Evolutionary conservation across 208 protist species (phyloP), one percentile per base, ranked within the genome.

Genomic region (Leishmania martiniquensis): DNA sequence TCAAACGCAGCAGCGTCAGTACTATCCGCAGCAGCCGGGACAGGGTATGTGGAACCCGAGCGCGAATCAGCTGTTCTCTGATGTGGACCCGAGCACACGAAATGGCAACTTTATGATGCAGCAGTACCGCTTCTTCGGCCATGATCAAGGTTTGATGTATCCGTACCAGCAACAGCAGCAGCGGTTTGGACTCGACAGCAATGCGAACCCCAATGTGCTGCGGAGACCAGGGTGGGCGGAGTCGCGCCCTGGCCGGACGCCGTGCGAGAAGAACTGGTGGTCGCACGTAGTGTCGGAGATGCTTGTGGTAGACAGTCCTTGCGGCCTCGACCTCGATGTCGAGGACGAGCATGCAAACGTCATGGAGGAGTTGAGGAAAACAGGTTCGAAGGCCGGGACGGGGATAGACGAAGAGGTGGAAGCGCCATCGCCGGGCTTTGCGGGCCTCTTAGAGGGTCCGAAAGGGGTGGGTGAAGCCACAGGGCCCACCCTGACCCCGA

Each of bases 201-300:
- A 34, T 71, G 39, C 39, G 62, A 80, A 10, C 47, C 74, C 32
- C 45, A 51, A 44, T 34, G 51, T 29, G 68, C 82, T 12, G 72
- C 72, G 75, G 63, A 57, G 67, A 12, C 69, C 75, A 6, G 78
- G 68, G 62, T 84, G 54, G 75, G 81, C 77, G 7, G 75, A 85
- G 54, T 78, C 76, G 34, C 70, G 75, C 0, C 77, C 76, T 15
- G 69, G 72, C 7, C 74, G 81, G 4, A 90, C 86, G 17, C 76
- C 83, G 3, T 87, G 78, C 79, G 83, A 75, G 34, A 66, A 80
- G 2, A 65, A 81, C 39, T 90, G 86, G 86, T 90, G 86, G 84
- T 81, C 77, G 25, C 75, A 81, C 39, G 86, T 87, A 4, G 34
- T 69, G 39, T 39, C 77, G 4, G 72, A 88, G 0, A 88, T 90